Evolutionary conservation across 768 basidiomycete genomes (phyloP).

Genomic region (Neoboletus brunneissimus): DNA sequence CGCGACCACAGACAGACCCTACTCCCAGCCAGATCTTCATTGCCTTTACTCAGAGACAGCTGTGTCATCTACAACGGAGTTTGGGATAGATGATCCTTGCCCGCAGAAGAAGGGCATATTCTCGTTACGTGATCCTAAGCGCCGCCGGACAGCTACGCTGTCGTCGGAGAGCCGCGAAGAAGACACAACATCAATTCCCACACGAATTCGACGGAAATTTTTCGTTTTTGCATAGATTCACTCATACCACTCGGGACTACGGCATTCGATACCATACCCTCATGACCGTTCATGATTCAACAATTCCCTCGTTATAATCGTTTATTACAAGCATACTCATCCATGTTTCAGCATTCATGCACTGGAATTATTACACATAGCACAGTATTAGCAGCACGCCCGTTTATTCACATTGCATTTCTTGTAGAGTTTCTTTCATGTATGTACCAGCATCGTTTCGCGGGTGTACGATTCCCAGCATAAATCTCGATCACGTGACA

Average conservation of each 20-base stretch:
- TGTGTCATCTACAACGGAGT: slow-evolving; percentile 18
- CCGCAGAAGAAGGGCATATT: slow-evolving; percentile 11
- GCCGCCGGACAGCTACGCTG: slow-evolving; percentile 17
- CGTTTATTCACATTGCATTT: slow-evolving; percentile 16
- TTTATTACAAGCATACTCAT: slow-evolving; percentile 19
- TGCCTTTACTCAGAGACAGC: slow-evolving; percentile 18
- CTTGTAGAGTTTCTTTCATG: slow-evolving; percentile 1
- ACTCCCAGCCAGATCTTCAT: slow-evolving; percentile 34
- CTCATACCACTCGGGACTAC: slow-evolving; percentile 15
- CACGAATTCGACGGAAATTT: slow-evolving; percentile 32
- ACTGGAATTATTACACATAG: slow-evolving; percentile 6
- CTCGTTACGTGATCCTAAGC: slow-evolving; percentile 21
- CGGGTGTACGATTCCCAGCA: neutral
- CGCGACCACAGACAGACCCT: slow-evolving; percentile 18
- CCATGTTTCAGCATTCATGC: slow-evolving; percentile 5
- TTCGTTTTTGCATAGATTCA: slow-evolving; percentile 37
- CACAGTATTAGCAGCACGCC: slow-evolving; percentile 2
- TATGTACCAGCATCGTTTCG: slow-evolving; percentile 7
- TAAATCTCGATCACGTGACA: slow-evolving; percentile 28
- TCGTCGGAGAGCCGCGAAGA: slow-evolving; percentile 15
- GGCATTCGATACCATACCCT: slow-evolving; percentile 1
- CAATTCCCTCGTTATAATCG: slow-evolving; percentile 1
- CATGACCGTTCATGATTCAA: slow-evolving; percentile 10
- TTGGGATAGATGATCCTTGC: slow-evolving; percentile 19
- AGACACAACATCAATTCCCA: slow-evolving; percentile 13